Percentiles rank a stretch among this genome's conserved stretches.
These are phyloP conservation scores for Kwoniella sp. DNA, from an alignment of 768 basidiomycete genomes.

Conservation along the genomic window DNA sequence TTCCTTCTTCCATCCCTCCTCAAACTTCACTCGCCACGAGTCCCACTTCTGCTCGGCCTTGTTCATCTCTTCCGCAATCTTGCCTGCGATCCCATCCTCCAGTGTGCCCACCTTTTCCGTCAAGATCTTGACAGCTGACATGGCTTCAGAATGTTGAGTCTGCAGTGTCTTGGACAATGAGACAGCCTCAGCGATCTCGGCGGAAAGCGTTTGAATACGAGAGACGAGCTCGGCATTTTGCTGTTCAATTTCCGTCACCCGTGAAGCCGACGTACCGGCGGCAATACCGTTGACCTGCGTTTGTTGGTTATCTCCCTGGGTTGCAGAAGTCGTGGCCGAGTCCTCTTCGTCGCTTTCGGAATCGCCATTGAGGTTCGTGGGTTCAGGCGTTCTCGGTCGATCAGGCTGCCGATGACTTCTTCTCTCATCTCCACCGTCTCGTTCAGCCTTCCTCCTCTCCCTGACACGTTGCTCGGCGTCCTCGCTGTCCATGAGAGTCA, in stretches of 20 bases:
- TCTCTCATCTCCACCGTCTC: conserved; percentile 15
- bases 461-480: conserved; percentile 43
- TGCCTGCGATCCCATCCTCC: conserved; percentile 44
- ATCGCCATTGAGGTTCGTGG: conserved; percentile 47
- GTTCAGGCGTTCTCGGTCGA: conserved; percentile 79
- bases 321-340: conserved; percentile 38
- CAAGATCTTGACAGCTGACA: conserved; percentile 57
- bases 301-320: neutral
- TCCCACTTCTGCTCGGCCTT: conserved; percentile 57
- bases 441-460: conserved; percentile 44
- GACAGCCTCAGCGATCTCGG: conserved; percentile 74
- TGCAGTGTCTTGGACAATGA: conserved; percentile 73
- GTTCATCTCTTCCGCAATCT: conserved; percentile 47
- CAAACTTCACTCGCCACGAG: conserved; percentile 76
- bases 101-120: conserved; percentile 48
- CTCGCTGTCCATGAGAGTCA: conserved; percentile 62
- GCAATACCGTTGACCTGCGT: conserved; percentile 6
- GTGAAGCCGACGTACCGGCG: conserved; percentile 7
- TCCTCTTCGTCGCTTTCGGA: conserved; percentile 60
- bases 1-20: conserved; percentile 75
- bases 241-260: conserved; percentile 40
- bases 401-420: conserved; percentile 62
- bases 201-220: conserved; percentile 66
- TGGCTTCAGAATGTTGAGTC: conserved; percentile 74
- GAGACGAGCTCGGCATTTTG: conserved; percentile 63